These are phyloP conservation scores for Spencermartinsiella ligniputridi DNA, from an alignment of 1,139 yeast genomes.

Conservation along the genomic window DNA sequence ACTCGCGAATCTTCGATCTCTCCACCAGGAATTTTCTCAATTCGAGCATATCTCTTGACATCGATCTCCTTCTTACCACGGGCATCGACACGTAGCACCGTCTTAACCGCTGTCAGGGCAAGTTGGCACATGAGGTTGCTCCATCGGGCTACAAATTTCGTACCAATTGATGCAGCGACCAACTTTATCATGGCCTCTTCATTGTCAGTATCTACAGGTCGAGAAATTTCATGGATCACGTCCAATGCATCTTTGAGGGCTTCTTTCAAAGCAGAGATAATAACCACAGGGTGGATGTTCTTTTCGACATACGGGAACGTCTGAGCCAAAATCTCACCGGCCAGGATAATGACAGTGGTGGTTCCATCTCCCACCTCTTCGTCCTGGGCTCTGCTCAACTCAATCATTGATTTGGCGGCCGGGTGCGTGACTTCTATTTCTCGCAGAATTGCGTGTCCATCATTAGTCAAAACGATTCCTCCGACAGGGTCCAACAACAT, in stretches of 20 bases:
- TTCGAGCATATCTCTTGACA: constrained; percentile 84
- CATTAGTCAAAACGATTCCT: constrained; percentile 94
- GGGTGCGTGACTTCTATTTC: constrained; percentile 97
- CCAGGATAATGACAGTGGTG: constrained; percentile 83
- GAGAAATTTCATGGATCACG: constrained; percentile 78
- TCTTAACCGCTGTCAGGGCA: constrained; percentile 82
- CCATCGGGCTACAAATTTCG: constrained; percentile 92
- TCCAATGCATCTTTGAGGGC: constrained; percentile 90
- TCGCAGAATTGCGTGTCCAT: constrained; percentile 93
- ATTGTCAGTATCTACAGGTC: constrained; percentile 76
- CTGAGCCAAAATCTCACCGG: constrained; percentile 96
- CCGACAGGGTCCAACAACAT: constrained; percentile 99
- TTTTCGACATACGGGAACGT: constrained; percentile 89
- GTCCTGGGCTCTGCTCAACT: constrained; percentile 93
- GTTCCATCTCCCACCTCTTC: constrained; percentile 99
- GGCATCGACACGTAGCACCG: constrained; percentile 60
- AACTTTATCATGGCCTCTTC: constrained; percentile 84
- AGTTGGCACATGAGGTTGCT: constrained; percentile 85
- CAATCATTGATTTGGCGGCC: constrained; percentile 98
- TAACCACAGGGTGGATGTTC: constrained; percentile 94
- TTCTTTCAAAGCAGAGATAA: constrained; percentile 88
- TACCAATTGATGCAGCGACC: constrained; percentile 90
- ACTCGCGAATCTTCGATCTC: constrained; percentile 87
- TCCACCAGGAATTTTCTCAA: constrained; percentile 97
- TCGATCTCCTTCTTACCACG: constrained; percentile 78